phyloP scores from a whole-genome alignment of 108 stramenopile genomes.

The Cyclotella choctawhatcheeana region DNA sequence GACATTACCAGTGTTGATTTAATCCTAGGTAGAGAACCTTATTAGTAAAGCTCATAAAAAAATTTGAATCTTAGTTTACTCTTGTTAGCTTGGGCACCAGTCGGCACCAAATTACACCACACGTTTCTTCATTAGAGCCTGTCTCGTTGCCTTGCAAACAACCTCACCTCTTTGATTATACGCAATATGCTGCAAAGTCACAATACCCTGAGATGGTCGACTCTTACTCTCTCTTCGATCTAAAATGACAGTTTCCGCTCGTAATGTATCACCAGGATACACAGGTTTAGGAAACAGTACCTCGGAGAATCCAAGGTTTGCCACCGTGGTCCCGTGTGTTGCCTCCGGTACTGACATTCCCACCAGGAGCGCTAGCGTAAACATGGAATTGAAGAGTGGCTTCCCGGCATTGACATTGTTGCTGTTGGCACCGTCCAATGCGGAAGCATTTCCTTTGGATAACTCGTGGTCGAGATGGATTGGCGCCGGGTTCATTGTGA shows the following conservation, averaged over 20 bases:
- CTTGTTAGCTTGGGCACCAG: too few relatives aligned
- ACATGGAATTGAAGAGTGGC: conserved; percentile 58
- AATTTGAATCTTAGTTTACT: too few relatives aligned
- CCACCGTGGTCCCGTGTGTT: conserved; percentile 55
- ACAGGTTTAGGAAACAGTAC: conserved; percentile 56
- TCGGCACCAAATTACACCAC: background rate
- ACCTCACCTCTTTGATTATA: conserved; percentile 54
- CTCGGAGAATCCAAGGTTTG: conserved; percentile 55
- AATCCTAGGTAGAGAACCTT: too few relatives aligned
- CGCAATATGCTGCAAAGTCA: conserved; percentile 47
- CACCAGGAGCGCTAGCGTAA: conserved; percentile 52
- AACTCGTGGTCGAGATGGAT: conserved; percentile 52
- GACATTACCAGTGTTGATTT: too few relatives aligned
- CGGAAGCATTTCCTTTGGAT: conserved; percentile 34
- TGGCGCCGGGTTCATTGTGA: conserved; percentile 53
- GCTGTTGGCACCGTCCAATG: conserved; percentile 6
- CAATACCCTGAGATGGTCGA: conserved; percentile 50
- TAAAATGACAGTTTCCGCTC: conserved; percentile 46
- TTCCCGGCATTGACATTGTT: conserved; percentile 18
- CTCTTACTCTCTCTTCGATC: conserved; percentile 51
- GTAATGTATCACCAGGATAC: conserved; percentile 52
- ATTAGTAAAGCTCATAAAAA: too few relatives aligned
- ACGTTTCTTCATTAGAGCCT: conserved; percentile 56
- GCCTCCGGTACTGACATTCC: conserved; percentile 53
- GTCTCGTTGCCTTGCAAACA: conserved; percentile 47